These are phyloP conservation scores for Elongisporangium anandrum DNA, from an alignment of 352 stramenopile species.

Conservation along the genomic window DNA sequence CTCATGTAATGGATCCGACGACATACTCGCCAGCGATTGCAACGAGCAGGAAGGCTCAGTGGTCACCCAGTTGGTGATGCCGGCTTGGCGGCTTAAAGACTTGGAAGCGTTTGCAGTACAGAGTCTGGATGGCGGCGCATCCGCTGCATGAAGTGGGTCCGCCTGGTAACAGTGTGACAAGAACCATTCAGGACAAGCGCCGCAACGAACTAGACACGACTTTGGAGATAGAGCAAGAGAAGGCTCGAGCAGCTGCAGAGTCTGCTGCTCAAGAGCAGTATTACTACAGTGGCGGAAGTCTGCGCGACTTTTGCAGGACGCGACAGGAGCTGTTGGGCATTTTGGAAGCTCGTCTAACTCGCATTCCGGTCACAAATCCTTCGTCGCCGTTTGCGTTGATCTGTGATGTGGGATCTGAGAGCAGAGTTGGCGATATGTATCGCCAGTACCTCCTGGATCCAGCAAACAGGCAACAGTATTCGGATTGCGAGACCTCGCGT, in stretches of 20 bases:
- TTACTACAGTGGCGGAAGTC: neutral
- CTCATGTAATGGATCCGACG: no score
- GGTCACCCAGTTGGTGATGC: no score
- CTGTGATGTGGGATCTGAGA: neutral
- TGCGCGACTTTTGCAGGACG: neutral
- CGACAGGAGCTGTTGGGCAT: neutral
- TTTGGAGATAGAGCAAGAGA: neutral
- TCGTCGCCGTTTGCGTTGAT: neutral
- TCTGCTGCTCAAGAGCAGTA: neutral
- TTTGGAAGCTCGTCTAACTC: neutral
- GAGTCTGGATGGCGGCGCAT: no score
- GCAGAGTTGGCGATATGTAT: neutral
- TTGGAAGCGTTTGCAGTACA: no score
- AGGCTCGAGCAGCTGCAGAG: no score
- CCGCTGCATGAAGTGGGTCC: no score
- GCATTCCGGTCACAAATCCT: neutral
- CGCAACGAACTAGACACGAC: neutral
- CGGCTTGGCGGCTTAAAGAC: no score
- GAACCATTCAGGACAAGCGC: neutral
- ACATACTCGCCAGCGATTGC: no score
- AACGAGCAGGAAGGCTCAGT: no score
- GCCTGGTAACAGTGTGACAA: no score
- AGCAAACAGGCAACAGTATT: neutral
- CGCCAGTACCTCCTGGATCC: neutral
- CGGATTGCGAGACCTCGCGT: neutral